Evolutionary conservation across 306 rosid species (phyloP), one percentile per base, ranked within the genome.

Genomic region (Lagenaria siceraria): DNA sequence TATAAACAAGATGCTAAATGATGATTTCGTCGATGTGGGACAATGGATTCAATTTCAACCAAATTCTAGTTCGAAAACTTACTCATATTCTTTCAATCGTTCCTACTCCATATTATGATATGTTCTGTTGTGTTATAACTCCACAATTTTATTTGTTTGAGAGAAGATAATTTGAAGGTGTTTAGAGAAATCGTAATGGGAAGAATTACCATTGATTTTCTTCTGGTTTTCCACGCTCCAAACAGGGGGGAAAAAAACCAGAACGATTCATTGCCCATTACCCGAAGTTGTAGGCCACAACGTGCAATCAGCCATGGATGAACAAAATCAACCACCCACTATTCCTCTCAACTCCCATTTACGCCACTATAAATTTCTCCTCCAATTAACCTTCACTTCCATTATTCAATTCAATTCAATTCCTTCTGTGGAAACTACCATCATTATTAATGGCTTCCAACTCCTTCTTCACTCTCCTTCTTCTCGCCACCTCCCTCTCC

Each of bases 401-500:
- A 10, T 69, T 46, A 0, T 46, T 12, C 55, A 27, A 24, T 43
- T 12, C 55, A 27, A 24, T 43, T 8, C 56, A 8, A 4, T 27
- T 48, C 56, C 75, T 68, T 40, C 73, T n/a, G 42, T 38, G 9
- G 7, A 7, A 38, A 46, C 15, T 46, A 46, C 51, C 2, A 43
- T 43, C 9, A 6, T 31, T 9, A 24, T 15, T 36, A 29, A 71
- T 71, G 76, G 43, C 60, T 27, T 72, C 42, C 38, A 48, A 17
- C 24, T 3, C 19, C 75, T 4, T 43, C 58, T 3, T 25, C 18
- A 72, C 25, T 21, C 51, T 81, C 9, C n/a, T 78, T 36, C 79
- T 83, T 71, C 31, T 89, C 69, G 38, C 83, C 36, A 48, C 86
- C 24, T 64, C 79, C 68, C 1, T 81, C 40, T 65, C 82, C 75